Percentiles rank a stretch among this genome's conserved stretches.
phyloP scores from a whole-genome alignment of 169 alveolate species.

The Plasmodium knowlesi region DNA sequence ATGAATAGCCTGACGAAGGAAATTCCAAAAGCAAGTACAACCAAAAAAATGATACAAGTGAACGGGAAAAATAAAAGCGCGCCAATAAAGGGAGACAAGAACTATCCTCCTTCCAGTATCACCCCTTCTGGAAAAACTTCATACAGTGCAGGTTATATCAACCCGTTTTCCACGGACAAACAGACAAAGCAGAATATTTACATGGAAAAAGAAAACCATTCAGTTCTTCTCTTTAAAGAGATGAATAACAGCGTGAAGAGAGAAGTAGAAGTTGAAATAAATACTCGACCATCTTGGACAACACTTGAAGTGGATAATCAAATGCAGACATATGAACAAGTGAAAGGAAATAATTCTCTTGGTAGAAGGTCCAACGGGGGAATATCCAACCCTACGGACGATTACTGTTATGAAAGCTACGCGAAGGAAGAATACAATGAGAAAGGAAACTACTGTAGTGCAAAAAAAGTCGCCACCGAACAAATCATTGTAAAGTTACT shows the following conservation, averaged over 20 bases:
- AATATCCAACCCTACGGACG: background rate
- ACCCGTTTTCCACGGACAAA: background rate
- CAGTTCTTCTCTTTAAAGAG: background rate
- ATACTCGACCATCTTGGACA: background rate
- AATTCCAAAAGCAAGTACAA: background rate
- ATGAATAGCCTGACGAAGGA: background rate
- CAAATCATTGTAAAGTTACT: constrained; percentile 11
- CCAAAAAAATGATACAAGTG: background rate
- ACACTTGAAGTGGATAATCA: background rate
- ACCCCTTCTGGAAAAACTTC: background rate
- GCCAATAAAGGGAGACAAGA: background rate
- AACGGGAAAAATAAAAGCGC: background rate
- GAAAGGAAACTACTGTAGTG: background rate
- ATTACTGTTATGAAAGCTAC: background rate
- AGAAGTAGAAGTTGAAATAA: background rate
- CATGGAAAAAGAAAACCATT: background rate
- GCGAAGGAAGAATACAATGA: background rate
- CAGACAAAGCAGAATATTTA: background rate
- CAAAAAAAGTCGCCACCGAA: constrained; percentile 14
- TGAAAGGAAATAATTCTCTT: background rate
- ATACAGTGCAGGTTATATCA: background rate
- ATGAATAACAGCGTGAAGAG: background rate
- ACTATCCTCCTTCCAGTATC: background rate
- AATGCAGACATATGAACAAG: background rate
- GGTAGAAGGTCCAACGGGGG: constrained; percentile 2